A percentile compares a stretch with the other conserved stretches of the same genome.
phyloP scores from a whole-genome alignment of 2,329 filamentous ascomycete species.

The Fusarium sp. region DNA sequence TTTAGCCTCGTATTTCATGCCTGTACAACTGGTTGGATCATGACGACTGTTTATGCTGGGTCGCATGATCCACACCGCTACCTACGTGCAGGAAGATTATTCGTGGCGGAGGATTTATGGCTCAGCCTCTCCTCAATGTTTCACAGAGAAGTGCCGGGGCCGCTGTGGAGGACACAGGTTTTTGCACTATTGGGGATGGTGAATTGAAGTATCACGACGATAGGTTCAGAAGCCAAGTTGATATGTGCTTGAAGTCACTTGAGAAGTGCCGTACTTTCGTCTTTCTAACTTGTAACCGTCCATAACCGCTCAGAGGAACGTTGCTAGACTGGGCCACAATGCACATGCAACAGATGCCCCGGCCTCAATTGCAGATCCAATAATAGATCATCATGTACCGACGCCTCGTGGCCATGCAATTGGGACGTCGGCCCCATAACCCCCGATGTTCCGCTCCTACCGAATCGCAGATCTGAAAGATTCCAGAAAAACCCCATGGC shows the following conservation, averaged over 20 bases:
- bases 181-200: background rate
- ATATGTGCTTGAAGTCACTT: background rate
- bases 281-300: background rate
- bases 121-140: background rate
- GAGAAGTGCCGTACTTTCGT: background rate
- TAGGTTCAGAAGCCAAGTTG: background rate
- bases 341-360: background rate
- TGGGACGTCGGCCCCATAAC: background rate
- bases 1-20: background rate
- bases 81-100: background rate
- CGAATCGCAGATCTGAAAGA: background rate
- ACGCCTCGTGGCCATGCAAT: background rate
- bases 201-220: background rate
- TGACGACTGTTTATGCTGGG: background rate
- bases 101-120: background rate
- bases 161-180: background rate
- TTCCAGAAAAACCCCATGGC: background rate
- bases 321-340: background rate
- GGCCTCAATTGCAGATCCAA: background rate
- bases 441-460: background rate
- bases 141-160: background rate
- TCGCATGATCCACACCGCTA: background rate
- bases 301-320: background rate
- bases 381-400: background rate
- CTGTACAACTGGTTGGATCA: background rate